Base-by-base conservation (phyloP, 2,329 filamentous ascomycete genomes). In the Talaromyces albobiverticillius region DNA sequence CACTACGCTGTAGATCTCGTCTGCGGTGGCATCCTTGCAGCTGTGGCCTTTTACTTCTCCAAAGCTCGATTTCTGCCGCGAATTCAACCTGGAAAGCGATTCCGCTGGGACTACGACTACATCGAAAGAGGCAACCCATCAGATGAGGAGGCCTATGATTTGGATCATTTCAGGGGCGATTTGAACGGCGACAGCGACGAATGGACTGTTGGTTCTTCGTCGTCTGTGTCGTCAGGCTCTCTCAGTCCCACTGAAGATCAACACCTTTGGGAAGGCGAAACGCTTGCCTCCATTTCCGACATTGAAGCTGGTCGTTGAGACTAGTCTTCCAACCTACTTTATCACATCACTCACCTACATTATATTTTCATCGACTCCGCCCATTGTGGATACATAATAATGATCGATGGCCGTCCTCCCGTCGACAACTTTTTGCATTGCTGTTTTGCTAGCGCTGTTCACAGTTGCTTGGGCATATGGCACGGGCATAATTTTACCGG, bases 1-100 rank as follows among this genome's bases (percentile, higher is more conserved):
- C 93, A 97, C 76, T 97, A 97, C 69, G 93, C 92, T 29, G 88
- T 97, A 38, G 93, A 97, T 71, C 79, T 97, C 48, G 90, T 96
- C 23, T 90, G 83, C 32, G 93, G 93, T 62, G 90, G 87, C 68
- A 78, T 96, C 48, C 73, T 90, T 56, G 88, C 90, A 22, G 86
- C 86, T 11, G 78, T 88, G 48, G 85, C 88, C 55, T 97, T 90
- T 79, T 95, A 93, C 74, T 83, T 90, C 57, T 84, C 88, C 54
- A 89, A 89, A 67, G 82, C 86, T 40, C 85, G 86, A 56, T 96
- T 90, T 76, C 75, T 97, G 41, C 92, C 93, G 3, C 85, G 88
- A 57, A 80, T 89, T 56, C 93, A 96, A 71, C 72, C 81, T 49
- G 91, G 90, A 73, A 96, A 96, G 81, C 81, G 82, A 61, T 90